These are phyloP conservation scores for Citrus sp. DNA, from an alignment of 345 rosid species.

Conservation along the genomic window DNA sequence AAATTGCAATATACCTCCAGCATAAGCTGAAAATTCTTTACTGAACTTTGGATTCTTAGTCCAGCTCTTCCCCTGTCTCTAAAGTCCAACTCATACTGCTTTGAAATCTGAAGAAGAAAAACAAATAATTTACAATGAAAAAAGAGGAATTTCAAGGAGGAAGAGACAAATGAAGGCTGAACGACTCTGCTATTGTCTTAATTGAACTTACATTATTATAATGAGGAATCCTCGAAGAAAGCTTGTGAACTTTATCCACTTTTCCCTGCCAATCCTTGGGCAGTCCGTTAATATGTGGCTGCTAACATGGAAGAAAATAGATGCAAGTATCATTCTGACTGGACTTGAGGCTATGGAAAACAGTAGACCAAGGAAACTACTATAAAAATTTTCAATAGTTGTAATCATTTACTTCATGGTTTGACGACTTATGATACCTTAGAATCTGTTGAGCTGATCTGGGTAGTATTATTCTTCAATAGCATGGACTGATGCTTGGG, in stretches of 20 bases:
- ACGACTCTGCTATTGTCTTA: background rate
- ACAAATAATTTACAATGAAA: background rate
- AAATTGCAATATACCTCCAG: constrained; percentile 43
- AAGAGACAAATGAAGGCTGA: background rate
- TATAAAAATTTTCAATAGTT: background rate
- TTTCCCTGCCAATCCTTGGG: constrained; percentile 64
- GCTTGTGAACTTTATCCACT: constrained; percentile 55
- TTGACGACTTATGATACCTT: background rate
- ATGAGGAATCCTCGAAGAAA: constrained; percentile 62
- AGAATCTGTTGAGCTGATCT: constrained; percentile 32
- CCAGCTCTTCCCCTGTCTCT: constrained; percentile 83
- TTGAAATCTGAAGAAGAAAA: constrained; percentile 41
- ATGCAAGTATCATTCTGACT: background rate
- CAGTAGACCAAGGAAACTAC: background rate
- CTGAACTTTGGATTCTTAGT: constrained; percentile 65
- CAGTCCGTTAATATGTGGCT: constrained; percentile 57
- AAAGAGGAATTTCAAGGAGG: background rate
- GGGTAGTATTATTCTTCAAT: constrained; percentile 52
- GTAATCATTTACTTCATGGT: background rate
- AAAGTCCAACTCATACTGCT: constrained; percentile 73
- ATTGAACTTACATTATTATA: constrained; percentile 54
- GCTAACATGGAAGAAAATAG: constrained; percentile 30
- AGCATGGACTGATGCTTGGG: constrained; percentile 79
- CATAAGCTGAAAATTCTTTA: constrained; percentile 89
- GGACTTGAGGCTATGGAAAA: background rate